Evolutionary conservation across 495 filamentous ascomycete species (phyloP), one percentile per base, ranked within the genome.

Genomic region (Bryoglossum gracile): DNA sequence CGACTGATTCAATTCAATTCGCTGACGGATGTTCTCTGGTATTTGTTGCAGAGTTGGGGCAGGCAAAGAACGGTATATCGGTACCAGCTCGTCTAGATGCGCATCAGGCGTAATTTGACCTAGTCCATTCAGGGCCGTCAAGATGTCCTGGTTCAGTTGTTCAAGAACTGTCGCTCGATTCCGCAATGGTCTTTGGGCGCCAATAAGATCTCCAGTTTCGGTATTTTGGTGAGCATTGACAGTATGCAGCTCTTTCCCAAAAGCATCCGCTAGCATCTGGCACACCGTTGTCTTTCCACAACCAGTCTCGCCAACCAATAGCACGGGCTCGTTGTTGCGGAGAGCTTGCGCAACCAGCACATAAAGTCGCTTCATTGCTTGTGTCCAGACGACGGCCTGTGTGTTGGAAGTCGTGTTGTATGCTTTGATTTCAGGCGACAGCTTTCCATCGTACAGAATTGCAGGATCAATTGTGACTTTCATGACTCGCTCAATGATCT

Each of bases 191-290:
- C 94, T 70, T 65, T 97, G 94, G 3, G 92, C 88, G 46, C 94
- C 94, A 53, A 99, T 96, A 13, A 99, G 75, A 66, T 99, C 94
- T 8, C 94, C 89, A 1, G 92, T 95, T 63, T 99, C 94, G 8
- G 91, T 83, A 53, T 96, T 99, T 55, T 95, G 89, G 62, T 99
- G 94, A 8, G 94, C 94, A 67, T 97, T 99, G 57, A 97, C 82
- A 57, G 89, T 94, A 53, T 87, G 78, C 37, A 99, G 65, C 50
- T 83, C 68, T 54, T 82, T 86, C 22, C 73, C 71, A 58, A 86
- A 77, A 16, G 85, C 80, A 50, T 91, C 81, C 3, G 94, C 87
- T 41, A 99, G 76, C 52, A 94, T 77, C 65, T 99, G 94, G 54
- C 88, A 94, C 16, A 97, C 84, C 6, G 89, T 94, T 1, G 94